phyloP scores from a whole-genome alignment of 1,139 yeast species.

The Magnusiomyces ingens region DNA sequence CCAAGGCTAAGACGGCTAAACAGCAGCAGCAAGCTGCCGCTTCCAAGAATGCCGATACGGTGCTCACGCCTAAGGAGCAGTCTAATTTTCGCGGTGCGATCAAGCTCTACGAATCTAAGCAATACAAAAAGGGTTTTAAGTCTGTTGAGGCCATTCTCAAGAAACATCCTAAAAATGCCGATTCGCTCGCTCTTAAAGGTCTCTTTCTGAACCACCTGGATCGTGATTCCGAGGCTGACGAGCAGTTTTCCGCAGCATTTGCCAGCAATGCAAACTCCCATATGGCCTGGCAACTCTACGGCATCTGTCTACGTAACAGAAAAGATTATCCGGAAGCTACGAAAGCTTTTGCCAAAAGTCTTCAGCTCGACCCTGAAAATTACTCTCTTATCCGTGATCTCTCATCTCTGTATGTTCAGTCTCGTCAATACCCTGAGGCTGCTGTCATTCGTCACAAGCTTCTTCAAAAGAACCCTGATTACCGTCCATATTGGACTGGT shows the following conservation, averaged over 20 bases:
- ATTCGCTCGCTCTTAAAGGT: slow-evolving; percentile 81
- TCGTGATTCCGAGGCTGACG: slow-evolving; percentile 55
- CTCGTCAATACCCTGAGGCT: slow-evolving; percentile 62
- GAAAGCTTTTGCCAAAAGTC: slow-evolving; percentile 70
- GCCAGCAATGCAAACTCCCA: slow-evolving; percentile 51
- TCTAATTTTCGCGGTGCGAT: slow-evolving; percentile 73
- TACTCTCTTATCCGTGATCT: slow-evolving; percentile 76
- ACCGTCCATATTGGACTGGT: slow-evolving; percentile 88
- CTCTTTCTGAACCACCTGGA: slow-evolving; percentile 51
- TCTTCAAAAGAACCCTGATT: slow-evolving; percentile 73
- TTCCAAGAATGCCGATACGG: background rate
- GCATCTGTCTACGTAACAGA: slow-evolving; percentile 68
- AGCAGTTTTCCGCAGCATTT: slow-evolving; percentile 54
- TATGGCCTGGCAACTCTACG: slow-evolving; percentile 78
- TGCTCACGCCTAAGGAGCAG: slow-evolving; percentile 48
- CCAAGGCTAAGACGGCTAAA: background rate
- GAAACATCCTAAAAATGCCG: slow-evolving; percentile 70
- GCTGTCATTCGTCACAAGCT: slow-evolving; percentile 58
- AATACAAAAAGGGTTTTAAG: slow-evolving; percentile 80
- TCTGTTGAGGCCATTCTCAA: slow-evolving; percentile 69
- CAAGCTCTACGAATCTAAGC: slow-evolving; percentile 73
- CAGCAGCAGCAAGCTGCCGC: background rate
- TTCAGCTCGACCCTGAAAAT: slow-evolving; percentile 74
- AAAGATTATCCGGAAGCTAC: slow-evolving; percentile 72
- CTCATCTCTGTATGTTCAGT: slow-evolving; percentile 71